Evolutionary conservation across 495 filamentous ascomycete genomes (phyloP), one percentile per base, ranked within the genome.

Genomic region (Entonaema liquescens): DNA sequence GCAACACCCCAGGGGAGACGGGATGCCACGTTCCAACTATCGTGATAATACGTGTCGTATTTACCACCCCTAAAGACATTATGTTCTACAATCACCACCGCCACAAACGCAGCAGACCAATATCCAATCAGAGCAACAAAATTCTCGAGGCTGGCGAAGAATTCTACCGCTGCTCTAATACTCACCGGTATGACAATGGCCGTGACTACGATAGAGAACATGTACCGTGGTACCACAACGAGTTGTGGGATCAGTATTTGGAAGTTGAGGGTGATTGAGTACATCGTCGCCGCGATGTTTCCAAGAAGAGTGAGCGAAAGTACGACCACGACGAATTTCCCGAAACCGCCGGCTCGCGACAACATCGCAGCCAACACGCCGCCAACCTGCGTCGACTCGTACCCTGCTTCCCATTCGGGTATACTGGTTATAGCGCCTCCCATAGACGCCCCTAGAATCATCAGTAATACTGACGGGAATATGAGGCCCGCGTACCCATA

Each of bases 321-420:
- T 9, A 88, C 63, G 3, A 88, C 84, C 13, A 84, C 79, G 2
- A 87, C 77, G 70, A 89, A 88, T 68, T 84, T 84, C 7, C 86
- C 87, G 70, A 89, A 89, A 0, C 83, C 84, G 12, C 83, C 84
- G 2, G 81, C 80, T 8, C 83, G 82, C 4, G 78, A 73, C 5
- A 88, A 74, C 79, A 89, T 87, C 4, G 85, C 85, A 1, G 80
- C 86, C 23, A 89, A 76, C 8, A 87, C 83, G 29, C 87, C 87
- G 58, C 84, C 84, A 5, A 85, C 83, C 3, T 82, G 79, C 21
- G 81, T 81, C 15, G 70, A 52, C 8, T 80, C 75, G 73, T 84
- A 88, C 33, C 78, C 86, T 5, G 62, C 78, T 49, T 76, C 71
- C 87, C 83, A 88, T 53, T 55, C 75, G 21, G 79, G 79, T 17